Percentiles rank a stretch among this genome's conserved stretches.
Conservation (phyloP, 78 protist species). For the Chrysochromulina parva region DNA sequence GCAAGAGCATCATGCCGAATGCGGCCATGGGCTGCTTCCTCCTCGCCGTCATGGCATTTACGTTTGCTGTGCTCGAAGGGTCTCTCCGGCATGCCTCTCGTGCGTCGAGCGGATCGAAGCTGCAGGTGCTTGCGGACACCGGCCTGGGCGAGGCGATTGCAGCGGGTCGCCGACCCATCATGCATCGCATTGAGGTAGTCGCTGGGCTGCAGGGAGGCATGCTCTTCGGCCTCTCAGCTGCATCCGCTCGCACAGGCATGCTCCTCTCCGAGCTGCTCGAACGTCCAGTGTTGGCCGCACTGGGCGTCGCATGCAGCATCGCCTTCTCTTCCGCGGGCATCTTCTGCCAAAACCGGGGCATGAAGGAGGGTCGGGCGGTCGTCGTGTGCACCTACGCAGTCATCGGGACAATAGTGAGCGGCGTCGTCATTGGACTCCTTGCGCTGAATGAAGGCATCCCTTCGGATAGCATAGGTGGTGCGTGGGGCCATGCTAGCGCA, state of each 20-base stretch:
- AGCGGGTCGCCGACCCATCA: too few species aligned
- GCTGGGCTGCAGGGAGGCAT: not conserved
- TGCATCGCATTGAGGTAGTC: too few species aligned
- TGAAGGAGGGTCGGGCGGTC: conserved; percentile 10
- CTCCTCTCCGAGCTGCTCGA: not conserved
- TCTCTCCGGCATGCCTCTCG: too few species aligned
- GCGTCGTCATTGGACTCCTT: not conserved
- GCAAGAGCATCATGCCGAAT: not conserved
- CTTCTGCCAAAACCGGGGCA: not conserved
- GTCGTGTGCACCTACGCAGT: conserved; percentile 16
- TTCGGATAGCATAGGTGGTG: not conserved
- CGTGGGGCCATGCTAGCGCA: not conserved
- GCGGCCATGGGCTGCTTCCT: not conserved
- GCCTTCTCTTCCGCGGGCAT: not conserved
- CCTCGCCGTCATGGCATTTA: too few species aligned
- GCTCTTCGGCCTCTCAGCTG: not conserved
- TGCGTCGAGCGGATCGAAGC: too few species aligned
- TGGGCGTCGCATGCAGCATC: not conserved
- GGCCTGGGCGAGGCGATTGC: too few species aligned
- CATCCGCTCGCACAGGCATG: not conserved
- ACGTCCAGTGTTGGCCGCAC: not conserved
- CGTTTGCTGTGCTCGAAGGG: too few species aligned
- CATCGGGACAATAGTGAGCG: not conserved
- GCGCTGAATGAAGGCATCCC: not conserved
- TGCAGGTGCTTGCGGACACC: too few species aligned